Evolutionary conservation across 495 filamentous ascomycete genomes (phyloP).

Genomic region (Extremus antarcticus): DNA sequence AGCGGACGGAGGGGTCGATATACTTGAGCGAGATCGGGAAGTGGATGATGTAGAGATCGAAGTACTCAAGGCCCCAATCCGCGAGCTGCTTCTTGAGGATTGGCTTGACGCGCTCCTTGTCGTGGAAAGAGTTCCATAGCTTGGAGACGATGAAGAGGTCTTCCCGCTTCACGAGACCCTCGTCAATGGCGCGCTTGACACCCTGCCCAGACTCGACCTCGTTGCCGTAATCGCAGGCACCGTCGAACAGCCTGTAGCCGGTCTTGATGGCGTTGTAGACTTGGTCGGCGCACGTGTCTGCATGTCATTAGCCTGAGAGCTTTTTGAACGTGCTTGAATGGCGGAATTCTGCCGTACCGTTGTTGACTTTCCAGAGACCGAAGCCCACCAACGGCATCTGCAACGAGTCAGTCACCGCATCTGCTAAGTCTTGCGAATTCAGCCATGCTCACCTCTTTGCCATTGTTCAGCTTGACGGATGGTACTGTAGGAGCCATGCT

Average conservation of each 20-base stretch:
- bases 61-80: constrained; percentile 52
- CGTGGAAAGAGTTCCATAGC: constrained; percentile 70
- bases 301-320: constrained; percentile 39
- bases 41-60: constrained; percentile 65
- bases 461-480: constrained; percentile 67
- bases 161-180: constrained; percentile 73
- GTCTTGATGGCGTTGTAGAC: constrained; percentile 85
- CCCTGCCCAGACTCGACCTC: constrained; percentile 76
- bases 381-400: constrained; percentile 77
- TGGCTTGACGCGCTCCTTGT: constrained; percentile 46
- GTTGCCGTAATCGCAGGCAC: constrained; percentile 84
- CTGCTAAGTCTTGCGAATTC: not conserved
- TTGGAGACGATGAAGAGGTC: constrained; percentile 90
- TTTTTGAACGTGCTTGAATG: not conserved
- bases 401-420: not conserved
- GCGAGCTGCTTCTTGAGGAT: constrained; percentile 51
- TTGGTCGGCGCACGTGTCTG: constrained; percentile 61
- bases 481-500: constrained; percentile 25
- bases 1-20: constrained; percentile 40
- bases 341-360: not conserved
- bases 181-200: constrained; percentile 74
- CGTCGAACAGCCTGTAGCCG: constrained; percentile 79
- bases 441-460: constrained; percentile 39
- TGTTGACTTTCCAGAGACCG: constrained; percentile 62
- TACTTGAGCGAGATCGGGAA: constrained; percentile 39